Percentiles rank a stretch among this genome's conserved stretches.
phyloP scores from a whole-genome alignment of 306 rosid species.

The Medicago arabica region DNA sequence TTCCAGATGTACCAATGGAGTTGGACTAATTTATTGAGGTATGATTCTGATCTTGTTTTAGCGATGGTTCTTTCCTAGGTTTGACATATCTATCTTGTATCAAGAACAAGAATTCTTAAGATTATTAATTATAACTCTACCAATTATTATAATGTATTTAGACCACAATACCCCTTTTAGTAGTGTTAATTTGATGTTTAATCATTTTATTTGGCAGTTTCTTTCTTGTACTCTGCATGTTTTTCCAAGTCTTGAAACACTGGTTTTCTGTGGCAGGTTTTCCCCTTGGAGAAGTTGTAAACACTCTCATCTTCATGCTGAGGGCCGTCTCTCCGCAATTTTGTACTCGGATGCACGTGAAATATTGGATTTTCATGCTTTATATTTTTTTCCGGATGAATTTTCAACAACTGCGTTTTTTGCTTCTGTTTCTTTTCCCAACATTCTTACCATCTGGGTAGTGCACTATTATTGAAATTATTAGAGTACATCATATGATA shows the following conservation, averaged over 20 bases:
- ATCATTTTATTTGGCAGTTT: background rate
- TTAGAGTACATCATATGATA: background rate
- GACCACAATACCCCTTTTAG: background rate
- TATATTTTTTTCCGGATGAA: background rate
- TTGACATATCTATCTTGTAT: conserved; percentile 5
- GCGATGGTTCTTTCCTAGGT: conserved; percentile 6
- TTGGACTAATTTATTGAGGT: conserved; percentile 56
- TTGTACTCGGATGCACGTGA: background rate
- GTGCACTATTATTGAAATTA: background rate
- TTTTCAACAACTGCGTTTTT: background rate
- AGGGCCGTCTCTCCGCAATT: conserved; percentile 6
- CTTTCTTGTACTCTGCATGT: conserved; percentile 24
- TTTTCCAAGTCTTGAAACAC: conserved; percentile 22
- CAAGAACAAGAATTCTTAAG: background rate
- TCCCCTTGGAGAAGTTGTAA: conserved; percentile 7
- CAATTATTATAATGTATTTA: background rate
- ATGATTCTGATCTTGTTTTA: conserved; percentile 40
- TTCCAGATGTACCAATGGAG: conserved; percentile 97
- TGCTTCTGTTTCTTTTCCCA: background rate
- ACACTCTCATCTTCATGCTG: conserved; percentile 9
- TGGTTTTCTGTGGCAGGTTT: conserved; percentile 25
- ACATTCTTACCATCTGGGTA: background rate
- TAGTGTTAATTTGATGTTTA: background rate
- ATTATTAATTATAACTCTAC: background rate
- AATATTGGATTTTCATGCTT: background rate